Evolutionary conservation across 495 filamentous ascomycete species (phyloP).

Genomic region (Tuber indicum): DNA sequence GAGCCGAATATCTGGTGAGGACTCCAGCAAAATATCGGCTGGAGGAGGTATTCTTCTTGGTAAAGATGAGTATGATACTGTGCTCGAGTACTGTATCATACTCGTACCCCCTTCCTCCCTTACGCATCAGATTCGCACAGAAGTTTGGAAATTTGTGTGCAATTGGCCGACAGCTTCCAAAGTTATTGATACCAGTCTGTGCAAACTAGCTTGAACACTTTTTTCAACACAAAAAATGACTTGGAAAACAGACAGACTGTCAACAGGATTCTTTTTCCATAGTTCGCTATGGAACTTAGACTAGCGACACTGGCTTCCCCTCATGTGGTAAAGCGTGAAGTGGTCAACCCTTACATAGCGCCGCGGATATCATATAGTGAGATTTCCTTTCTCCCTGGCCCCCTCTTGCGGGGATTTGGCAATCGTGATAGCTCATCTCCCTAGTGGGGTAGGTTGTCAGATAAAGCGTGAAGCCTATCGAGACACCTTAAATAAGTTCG

Average conservation of each 20-base stretch:
- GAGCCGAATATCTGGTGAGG: no score
- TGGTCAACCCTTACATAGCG: background rate
- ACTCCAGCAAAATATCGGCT: no score
- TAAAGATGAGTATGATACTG: background rate
- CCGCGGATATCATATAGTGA: no score
- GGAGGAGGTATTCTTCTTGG: no score
- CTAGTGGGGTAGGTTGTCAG: no score
- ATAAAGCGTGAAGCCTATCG: no score
- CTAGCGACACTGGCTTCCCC: background rate
- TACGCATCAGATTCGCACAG: background rate
- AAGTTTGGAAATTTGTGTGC: background rate
- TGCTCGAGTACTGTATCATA: background rate
- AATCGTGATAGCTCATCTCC: no score
- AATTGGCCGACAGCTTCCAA: background rate
- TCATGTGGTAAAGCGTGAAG: background rate
- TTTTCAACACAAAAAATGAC: background rate
- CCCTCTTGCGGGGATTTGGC: no score
- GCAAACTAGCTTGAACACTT: background rate
- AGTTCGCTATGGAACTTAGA: background rate
- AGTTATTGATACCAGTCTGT: background rate
- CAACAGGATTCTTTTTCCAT: background rate
- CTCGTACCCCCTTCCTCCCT: background rate
- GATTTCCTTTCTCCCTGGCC: no score
- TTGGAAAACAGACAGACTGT: background rate
- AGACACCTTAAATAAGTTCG: no score